Evolutionary conservation across 768 basidiomycete species (phyloP).

Genomic region (Hericium alpestre): DNA sequence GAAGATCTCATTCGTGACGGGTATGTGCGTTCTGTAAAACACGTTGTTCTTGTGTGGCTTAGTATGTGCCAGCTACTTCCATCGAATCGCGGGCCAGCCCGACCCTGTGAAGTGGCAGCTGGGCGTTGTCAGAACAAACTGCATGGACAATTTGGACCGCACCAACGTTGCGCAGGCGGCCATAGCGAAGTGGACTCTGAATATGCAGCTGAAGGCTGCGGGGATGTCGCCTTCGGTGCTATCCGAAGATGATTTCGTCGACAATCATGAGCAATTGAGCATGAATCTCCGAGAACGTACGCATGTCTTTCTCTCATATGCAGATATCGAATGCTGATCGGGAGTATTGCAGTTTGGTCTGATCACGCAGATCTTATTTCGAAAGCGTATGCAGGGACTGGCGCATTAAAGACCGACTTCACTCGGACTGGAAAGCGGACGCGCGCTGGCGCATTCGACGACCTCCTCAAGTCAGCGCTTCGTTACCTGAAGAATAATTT

Average conservation of each 20-base stretch:
- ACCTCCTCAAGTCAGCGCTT: slow-evolving; percentile 73
- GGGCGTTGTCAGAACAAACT: slow-evolving; percentile 86
- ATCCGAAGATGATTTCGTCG: slow-evolving; percentile 57
- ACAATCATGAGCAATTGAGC: slow-evolving; percentile 72
- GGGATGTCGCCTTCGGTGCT: slow-evolving; percentile 45
- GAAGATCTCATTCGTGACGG: slow-evolving; percentile 61
- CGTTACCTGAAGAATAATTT: slow-evolving; percentile 95
- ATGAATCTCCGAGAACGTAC: slow-evolving; percentile 80
- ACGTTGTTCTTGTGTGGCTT: neutral
- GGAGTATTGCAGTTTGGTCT: slow-evolving; percentile 73
- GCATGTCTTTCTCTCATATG: slow-evolving; percentile 18
- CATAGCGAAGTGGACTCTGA: slow-evolving; percentile 77
- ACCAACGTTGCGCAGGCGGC: slow-evolving; percentile 96
- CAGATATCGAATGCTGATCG: slow-evolving; percentile 1
- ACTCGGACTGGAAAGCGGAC: slow-evolving; percentile 90
- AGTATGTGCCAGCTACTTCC: slow-evolving; percentile 58
- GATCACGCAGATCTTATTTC: slow-evolving; percentile 91
- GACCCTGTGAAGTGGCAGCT: slow-evolving; percentile 50
- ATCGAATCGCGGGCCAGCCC: slow-evolving; percentile 38
- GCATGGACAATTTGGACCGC: slow-evolving; percentile 94
- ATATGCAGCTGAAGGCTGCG: slow-evolving; percentile 60
- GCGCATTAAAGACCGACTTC: slow-evolving; percentile 93
- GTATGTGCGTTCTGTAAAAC: slow-evolving; percentile 27
- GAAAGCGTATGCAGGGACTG: slow-evolving; percentile 87
- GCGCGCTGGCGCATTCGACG: slow-evolving; percentile 66